Evolutionary conservation across 176 grass and related monocot genomes (phyloP).

Genomic region (maize (Zea mays)): Zm-B73-REFERENCE-NAM-5.0 NC_050097.1:2086501-2087000

Average conservation of each 20-base stretch:
- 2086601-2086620: neutral
- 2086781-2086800: constrained; percentile 31
- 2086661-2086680: constrained; percentile 79
- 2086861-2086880: neutral
- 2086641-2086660: constrained; percentile 69
- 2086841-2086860: constrained; percentile 26
- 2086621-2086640: constrained; percentile 35
- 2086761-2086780: constrained; percentile 54
- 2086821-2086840: constrained; percentile 23
- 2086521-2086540: neutral
- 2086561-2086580: neutral
- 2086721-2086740: constrained; percentile 71
- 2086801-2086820: constrained; percentile 38
- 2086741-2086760: constrained; percentile 73
- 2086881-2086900: constrained; percentile 16
- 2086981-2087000: constrained; percentile 36
- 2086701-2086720: constrained; percentile 59
- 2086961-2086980: constrained; percentile 42
- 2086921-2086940: constrained; percentile 44
- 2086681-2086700: constrained; percentile 65
- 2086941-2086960: constrained; percentile 31
- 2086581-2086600: neutral
- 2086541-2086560: neutral
- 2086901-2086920: constrained; percentile 45
- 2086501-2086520: constrained; percentile 1